Evolutionary conservation across 306 rosid species (phyloP).

Genomic region (Prunus mira): DNA sequence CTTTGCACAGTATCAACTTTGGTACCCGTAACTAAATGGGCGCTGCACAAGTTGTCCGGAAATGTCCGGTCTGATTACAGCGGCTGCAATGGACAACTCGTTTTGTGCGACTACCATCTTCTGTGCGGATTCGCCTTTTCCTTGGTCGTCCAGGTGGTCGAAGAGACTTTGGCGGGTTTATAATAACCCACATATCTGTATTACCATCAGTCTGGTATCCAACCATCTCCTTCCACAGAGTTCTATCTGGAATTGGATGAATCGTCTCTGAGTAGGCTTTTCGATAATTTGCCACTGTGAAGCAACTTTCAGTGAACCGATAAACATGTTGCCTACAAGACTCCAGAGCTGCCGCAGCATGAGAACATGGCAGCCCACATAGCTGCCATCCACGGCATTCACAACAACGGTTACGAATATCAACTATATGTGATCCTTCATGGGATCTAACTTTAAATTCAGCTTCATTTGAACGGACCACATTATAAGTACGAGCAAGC

Average conservation of each 20-base stretch:
- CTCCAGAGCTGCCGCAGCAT: slow-evolving; percentile 52
- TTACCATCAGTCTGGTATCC: slow-evolving; percentile 14
- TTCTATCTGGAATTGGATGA: slow-evolving; percentile 54
- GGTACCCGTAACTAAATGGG: slow-evolving; percentile 26
- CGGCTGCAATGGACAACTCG: slow-evolving; percentile 60
- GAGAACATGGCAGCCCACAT: slow-evolving; percentile 53
- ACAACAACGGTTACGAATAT: slow-evolving; percentile 47
- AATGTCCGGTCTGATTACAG: slow-evolving; percentile 56
- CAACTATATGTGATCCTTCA: slow-evolving; percentile 41
- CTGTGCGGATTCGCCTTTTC: slow-evolving; percentile 37
- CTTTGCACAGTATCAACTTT: slow-evolving; percentile 11
- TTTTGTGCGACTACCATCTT: slow-evolving; percentile 42
- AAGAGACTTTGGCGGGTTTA: slow-evolving; percentile 51
- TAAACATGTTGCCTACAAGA: slow-evolving; percentile 52
- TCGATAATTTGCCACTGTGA: slow-evolving; percentile 47
- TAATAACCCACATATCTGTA: slow-evolving; percentile 19
- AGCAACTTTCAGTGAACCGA: slow-evolving; percentile 53
- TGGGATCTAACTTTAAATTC: slow-evolving; percentile 42
- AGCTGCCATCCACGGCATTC: slow-evolving; percentile 53
- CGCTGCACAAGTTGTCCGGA: slow-evolving; percentile 54
- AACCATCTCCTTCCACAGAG: slow-evolving; percentile 41
- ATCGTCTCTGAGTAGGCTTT: slow-evolving; percentile 52
- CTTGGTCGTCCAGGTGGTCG: slow-evolving; percentile 49
- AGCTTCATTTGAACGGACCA: slow-evolving; percentile 39
- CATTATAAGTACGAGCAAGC: slow-evolving; percentile 32